Base-by-base conservation (phyloP, 495 filamentous ascomycete species). In the Bathelium albidoporum region DNA sequence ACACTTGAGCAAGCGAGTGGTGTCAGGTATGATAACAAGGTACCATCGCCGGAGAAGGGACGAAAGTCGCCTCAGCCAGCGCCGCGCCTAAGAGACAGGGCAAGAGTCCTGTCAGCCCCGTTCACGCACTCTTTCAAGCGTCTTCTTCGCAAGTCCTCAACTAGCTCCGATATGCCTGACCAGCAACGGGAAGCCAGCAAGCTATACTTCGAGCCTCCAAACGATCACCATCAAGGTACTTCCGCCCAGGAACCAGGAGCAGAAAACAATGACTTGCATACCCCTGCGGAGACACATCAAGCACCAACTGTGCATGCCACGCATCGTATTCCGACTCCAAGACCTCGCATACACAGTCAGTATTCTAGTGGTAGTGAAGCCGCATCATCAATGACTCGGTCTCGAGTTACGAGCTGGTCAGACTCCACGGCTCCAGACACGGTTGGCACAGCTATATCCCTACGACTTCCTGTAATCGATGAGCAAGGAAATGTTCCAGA, bases 341-440 rank as follows among this genome's bases (percentile, higher is more conserved):
- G 24, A 3, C 24, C 49, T 29, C 5, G 20, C 29, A 16, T 24
- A 29, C 16, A 26, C 24, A 55, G 49, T 55, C 49, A 29, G 20
- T 10, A 32, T n/a, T 62, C 60, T 52, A 16, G 36, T 39, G 7
- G 14, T 32, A 62, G 60, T 29, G 43, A 31, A 16, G 36, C 44
- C 14, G 14, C 39, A 36, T 59, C 39, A 32, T 22, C 9, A 14
- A 24, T 62, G 31, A 12, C 39, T 45, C 16, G 43, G 59, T 90
- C 88, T 60, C 80, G 87, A 18, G 81, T 91, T 43, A 91, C 87
- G 16, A 93, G 89, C 70, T 91, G 89, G 89, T 80, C 82, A 3
- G 81, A 86, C 67, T 92, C 83, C 1, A 83, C 80, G 0, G 73
- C 70, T n/a, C 74, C 77, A 62, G 80, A 81, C 60, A 83, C 81